A percentile compares a stretch with the other conserved stretches of the same genome.
These are phyloP conservation scores for Pulveroboletus sp. DNA, from an alignment of 768 basidiomycete genomes.

Conservation along the genomic window DNA sequence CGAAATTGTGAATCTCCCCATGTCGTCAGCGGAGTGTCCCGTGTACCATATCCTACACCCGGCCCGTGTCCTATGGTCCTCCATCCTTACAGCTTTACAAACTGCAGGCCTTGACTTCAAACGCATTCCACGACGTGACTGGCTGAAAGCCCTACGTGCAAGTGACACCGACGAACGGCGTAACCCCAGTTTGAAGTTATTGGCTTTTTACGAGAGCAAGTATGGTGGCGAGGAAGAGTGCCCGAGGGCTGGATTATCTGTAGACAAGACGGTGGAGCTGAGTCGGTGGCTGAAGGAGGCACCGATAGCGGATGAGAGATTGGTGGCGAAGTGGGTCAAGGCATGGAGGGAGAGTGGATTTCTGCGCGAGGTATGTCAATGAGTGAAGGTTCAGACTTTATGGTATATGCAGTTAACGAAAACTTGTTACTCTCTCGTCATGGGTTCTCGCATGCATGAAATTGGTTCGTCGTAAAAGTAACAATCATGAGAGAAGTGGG, in stretches of 20 bases:
- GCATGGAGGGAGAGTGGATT: conserved; percentile 45
- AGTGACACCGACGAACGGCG: conserved; percentile 22
- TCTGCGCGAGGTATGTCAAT: conserved; percentile 11
- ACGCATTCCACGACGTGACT: conserved; percentile 17
- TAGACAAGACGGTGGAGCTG: conserved; percentile 10
- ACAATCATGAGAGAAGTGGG: no score
- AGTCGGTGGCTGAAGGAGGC: conserved; percentile 19
- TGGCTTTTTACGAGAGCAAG: conserved; percentile 26
- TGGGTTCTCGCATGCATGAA: no score
- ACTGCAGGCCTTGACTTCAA: conserved; percentile 34
- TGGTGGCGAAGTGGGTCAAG: conserved; percentile 42
- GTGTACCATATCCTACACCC: conserved; percentile 24
- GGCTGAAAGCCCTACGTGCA: conserved; percentile 22
- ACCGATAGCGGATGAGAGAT: conserved; percentile 17
- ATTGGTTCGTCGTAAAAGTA: no score
- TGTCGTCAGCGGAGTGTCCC: conserved; percentile 7
- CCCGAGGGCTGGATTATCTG: conserved; percentile 6
- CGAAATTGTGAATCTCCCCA: conserved; percentile 36
- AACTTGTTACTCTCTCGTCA: no score
- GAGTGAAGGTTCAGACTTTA: no score
- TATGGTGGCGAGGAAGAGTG: conserved; percentile 15
- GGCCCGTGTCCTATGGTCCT: conserved; percentile 31
- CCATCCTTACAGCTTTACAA: conserved; percentile 39
- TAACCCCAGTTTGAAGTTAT: conserved; percentile 24
- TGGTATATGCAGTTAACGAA: no score